These are phyloP conservation scores for Gnetum montanum DNA, from an alignment of 75 land plant genomes.

Conservation along the genomic window DNA sequence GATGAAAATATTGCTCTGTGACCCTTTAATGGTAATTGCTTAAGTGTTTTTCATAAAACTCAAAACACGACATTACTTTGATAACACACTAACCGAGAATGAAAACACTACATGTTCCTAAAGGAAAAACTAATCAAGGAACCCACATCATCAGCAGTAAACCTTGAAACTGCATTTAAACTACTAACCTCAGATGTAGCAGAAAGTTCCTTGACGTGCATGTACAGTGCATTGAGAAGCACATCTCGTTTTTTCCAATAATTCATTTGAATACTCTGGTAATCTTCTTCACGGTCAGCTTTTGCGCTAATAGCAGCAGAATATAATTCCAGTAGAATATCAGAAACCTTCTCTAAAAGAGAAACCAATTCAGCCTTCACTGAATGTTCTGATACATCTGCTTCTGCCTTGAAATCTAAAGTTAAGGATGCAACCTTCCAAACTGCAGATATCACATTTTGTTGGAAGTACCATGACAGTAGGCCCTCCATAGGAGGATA, in stretches of 20 bases:
- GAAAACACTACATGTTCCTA: too few relatives aligned
- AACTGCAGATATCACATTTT: constrained; percentile 59
- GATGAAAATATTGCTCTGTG: too few relatives aligned
- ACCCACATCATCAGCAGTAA: too few relatives aligned
- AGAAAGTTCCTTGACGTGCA: constrained; percentile 40
- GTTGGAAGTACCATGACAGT: constrained; percentile 83
- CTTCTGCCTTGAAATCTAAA: constrained; percentile 54
- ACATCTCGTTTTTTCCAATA: constrained; percentile 63
- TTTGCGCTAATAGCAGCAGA: constrained; percentile 69
- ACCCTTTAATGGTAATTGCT: too few relatives aligned
- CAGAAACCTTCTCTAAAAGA: constrained; percentile 57
- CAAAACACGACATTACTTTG: too few relatives aligned
- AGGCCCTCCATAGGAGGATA: constrained; percentile 91
- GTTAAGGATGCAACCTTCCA: constrained; percentile 69
- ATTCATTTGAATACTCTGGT: constrained; percentile 47
- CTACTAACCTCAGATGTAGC: constrained; percentile 26
- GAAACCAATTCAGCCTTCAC: constrained; percentile 29
- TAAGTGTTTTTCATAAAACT: too few relatives aligned
- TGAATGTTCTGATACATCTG: constrained; percentile 34
- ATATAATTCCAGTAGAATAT: constrained; percentile 76
- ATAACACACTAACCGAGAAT: too few relatives aligned
- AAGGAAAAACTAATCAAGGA: too few relatives aligned
- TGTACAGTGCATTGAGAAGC: constrained; percentile 65
- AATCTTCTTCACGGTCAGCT: constrained; percentile 78
- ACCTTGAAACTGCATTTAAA: too few relatives aligned